Evolutionary conservation across 2,329 filamentous ascomycete genomes (phyloP), one percentile per base, ranked within the genome.

Genomic region (Cercospora zeina): DNA sequence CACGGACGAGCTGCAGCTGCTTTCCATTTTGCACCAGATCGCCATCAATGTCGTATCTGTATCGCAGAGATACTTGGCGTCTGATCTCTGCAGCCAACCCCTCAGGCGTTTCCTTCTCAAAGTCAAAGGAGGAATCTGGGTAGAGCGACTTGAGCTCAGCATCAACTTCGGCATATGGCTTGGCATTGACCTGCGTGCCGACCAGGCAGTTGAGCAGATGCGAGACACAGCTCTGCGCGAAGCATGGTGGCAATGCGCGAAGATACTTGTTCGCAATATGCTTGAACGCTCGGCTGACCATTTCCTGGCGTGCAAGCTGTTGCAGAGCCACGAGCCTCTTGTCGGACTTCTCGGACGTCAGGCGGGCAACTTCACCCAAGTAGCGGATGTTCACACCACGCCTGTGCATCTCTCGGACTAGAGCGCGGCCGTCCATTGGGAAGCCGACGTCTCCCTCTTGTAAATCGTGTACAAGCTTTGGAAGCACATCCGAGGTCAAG

Each of bases 361-460:
- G 86, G 56, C 90, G 82, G 11, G 91, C 89, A 65, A 99, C 78
- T 76, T 87, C 89, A 68, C 95, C 95, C n/a, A 97, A 83, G 76
- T 99, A 99, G 72, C 96, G 87, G 65, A 97, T 85, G 79, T 99
- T 99, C 80, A 99, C 93, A 78, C 95, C 95, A 45, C 93, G 90
- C 82, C 96, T 96, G 81, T 99, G 95, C 73, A 99, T 83, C 56
- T 97, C 85, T 67, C 88, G 87, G 71, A 89, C 91, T 62, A 99
- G 82, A 19, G 93, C 97, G 72, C 90, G 86, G n/a, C 95, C 95
- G 71, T 99, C 96, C 91, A 97, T 97, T 11, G 95, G 95, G 81
- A 97, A 97, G 71, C 93, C 95, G 68, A 96, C 89, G 69, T 99
- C 93, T 6, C 91, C 93, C 68, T 96, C 91, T 73, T 89, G 89